Percentiles rank a stretch among this genome's conserved stretches.
Evolutionary conservation across 441 rosid species (phyloP).

Genomic region (Hypseocharis bilobata): DNA sequence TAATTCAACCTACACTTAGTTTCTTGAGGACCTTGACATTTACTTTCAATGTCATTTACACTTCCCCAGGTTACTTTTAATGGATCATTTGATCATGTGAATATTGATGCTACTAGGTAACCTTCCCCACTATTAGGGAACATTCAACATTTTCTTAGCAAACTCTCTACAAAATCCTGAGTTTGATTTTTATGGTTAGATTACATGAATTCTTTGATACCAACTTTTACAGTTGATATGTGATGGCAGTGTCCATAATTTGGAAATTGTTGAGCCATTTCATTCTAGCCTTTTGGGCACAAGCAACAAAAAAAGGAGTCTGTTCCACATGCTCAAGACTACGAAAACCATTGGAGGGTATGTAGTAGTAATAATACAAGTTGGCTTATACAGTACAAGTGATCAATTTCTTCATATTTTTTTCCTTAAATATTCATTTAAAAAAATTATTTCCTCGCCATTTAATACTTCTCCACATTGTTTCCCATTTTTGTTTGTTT

Average conservation of each 20-base stretch:
- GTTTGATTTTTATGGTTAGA: slow-evolving; percentile 3
- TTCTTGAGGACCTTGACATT: slow-evolving; percentile 17
- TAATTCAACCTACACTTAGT: slow-evolving; percentile 13
- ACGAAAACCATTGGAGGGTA: slow-evolving; percentile 96
- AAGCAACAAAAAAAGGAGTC: slow-evolving; percentile 81
- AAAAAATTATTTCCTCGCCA: neutral
- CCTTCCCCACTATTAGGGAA: slow-evolving; percentile 4
- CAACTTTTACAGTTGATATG: slow-evolving; percentile 17
- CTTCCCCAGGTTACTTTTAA: slow-evolving; percentile 74
- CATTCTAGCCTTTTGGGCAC: slow-evolving; percentile 80
- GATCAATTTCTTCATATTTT: slow-evolving; percentile 19
- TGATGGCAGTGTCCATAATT: slow-evolving; percentile 70
- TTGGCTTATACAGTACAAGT: slow-evolving; percentile 18
- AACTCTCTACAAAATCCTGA: slow-evolving; percentile 6
- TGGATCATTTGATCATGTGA: slow-evolving; percentile 98
- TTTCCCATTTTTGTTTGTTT: neutral
- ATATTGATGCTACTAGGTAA: slow-evolving; percentile 89
- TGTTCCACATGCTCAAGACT: slow-evolving; percentile 92
- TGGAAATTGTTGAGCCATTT: slow-evolving; percentile 85
- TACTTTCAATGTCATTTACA: slow-evolving; percentile 14
- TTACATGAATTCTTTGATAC: slow-evolving; percentile 14
- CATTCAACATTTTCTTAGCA: neutral
- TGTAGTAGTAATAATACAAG: slow-evolving; percentile 21
- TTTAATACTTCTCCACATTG: neutral
- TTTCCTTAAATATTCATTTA: slow-evolving; percentile 6